These are phyloP conservation scores for Jackrogersella multiformis DNA, from an alignment of 495 filamentous ascomycete species.

Conservation along the genomic window DNA sequence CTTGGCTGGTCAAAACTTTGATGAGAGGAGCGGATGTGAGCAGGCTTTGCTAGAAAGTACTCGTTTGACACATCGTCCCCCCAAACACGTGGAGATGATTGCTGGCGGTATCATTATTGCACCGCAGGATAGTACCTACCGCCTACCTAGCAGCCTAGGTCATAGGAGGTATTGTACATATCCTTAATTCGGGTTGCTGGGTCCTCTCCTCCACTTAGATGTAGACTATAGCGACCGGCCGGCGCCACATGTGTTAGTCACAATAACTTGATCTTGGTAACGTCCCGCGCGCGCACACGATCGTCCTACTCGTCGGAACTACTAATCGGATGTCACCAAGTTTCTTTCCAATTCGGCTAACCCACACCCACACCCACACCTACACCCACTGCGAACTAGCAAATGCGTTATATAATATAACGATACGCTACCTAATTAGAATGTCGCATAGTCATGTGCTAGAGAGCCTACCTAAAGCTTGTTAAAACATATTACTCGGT, in stretches of 20 bases:
- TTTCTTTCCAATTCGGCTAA: constrained; percentile 40
- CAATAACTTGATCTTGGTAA: constrained; percentile 25
- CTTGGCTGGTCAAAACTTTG: background rate
- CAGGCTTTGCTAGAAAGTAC: background rate
- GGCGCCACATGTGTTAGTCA: constrained; percentile 6
- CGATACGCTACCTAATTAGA: background rate
- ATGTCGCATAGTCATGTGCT: no score
- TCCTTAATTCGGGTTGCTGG: constrained; percentile 3
- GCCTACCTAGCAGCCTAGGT: no score
- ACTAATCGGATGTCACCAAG: constrained; percentile 25
- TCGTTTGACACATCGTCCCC: constrained; percentile 20
- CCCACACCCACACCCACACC: background rate
- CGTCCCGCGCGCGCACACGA: constrained; percentile 16
- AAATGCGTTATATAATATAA: background rate
- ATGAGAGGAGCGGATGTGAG: background rate
- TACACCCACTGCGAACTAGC: background rate
- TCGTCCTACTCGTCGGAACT: constrained; percentile 35
- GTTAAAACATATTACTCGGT: background rate
- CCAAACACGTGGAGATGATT: constrained; percentile 34
- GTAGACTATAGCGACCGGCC: constrained; percentile 19
- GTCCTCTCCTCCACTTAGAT: constrained; percentile 25
- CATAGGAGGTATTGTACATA: background rate
- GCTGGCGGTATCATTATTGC: constrained; percentile 22
- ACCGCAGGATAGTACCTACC: constrained; percentile 19
- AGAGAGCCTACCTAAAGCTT: no score